These are phyloP conservation scores for Pestalotiopsis sp. DNA, from an alignment of 2,329 filamentous ascomycete species.

Conservation along the genomic window DNA sequence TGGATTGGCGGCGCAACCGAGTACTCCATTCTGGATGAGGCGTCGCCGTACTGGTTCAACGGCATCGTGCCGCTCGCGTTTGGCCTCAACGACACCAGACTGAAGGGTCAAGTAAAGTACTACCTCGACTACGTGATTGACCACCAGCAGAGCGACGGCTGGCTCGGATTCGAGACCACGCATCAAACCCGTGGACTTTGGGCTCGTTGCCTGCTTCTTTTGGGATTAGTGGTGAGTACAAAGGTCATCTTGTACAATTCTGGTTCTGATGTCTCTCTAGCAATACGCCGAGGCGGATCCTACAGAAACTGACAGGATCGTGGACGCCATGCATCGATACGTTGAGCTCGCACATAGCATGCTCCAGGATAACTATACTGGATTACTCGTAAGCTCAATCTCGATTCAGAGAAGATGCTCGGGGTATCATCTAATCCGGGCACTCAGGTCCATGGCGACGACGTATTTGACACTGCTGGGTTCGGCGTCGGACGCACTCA, in stretches of 20 bases:
- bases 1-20: slow-evolving; percentile 56
- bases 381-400: slow-evolving; percentile 40
- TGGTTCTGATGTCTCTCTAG: slow-evolving; percentile 25
- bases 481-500: slow-evolving; percentile 39
- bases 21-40: slow-evolving; percentile 57
- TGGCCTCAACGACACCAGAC: slow-evolving; percentile 44
- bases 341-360: slow-evolving; percentile 53
- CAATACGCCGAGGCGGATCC: slow-evolving; percentile 52
- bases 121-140: slow-evolving; percentile 50
- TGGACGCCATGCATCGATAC: slow-evolving; percentile 53
- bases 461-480: slow-evolving; percentile 40
- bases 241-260: background rate
- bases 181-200: slow-evolving; percentile 50
- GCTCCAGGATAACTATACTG: slow-evolving; percentile 54
- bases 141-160: slow-evolving; percentile 55
- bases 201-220: slow-evolving; percentile 53
- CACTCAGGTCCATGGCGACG: slow-evolving; percentile 33
- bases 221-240: slow-evolving; percentile 43
- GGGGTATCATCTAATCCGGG: background rate
- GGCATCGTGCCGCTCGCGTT: slow-evolving; percentile 59
- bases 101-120: slow-evolving; percentile 51
- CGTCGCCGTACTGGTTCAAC: slow-evolving; percentile 61
- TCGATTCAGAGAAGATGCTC: background rate
- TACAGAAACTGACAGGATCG: slow-evolving; percentile 42
- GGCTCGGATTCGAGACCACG: slow-evolving; percentile 56